Conservation (phyloP, 2,329 filamentous ascomycete species). For the Ambrosiella beaveri region DNA sequence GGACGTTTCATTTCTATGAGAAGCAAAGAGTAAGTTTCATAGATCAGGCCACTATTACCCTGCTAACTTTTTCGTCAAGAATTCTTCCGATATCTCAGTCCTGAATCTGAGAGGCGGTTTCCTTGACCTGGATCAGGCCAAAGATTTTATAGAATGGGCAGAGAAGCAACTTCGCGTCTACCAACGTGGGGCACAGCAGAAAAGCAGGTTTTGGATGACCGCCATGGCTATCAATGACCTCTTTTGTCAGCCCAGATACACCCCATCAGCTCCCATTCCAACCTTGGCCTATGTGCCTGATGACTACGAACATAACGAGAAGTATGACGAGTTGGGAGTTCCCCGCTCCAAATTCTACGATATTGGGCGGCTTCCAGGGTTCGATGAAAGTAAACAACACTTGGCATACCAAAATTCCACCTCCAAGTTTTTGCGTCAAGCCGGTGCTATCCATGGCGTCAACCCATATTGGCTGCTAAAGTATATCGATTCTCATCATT, state of each 20-base stretch:
- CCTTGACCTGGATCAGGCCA: not conserved
- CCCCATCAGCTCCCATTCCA: not conserved
- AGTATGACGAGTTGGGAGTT: not conserved
- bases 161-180: not conserved
- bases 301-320: not conserved
- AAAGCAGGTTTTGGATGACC: constrained; percentile 1
- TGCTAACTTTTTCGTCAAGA: too few relatives aligned
- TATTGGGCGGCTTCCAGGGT: not conserved
- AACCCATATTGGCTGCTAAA: not conserved
- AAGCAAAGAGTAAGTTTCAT: too few relatives aligned
- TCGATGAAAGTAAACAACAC: not conserved
- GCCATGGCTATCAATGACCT: not conserved
- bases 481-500: not conserved
- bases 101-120: too few relatives aligned
- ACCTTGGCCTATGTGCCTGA: not conserved
- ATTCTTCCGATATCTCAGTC: too few relatives aligned
- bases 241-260: not conserved
- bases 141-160: not conserved
- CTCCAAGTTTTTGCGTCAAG: too few relatives aligned
- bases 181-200: not conserved
- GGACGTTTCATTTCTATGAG: not conserved
- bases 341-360: not conserved
- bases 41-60: too few relatives aligned
- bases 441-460: not conserved
- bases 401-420: too few relatives aligned